Evolutionary conservation across 495 filamentous ascomycete genomes (phyloP).

Genomic region (Penicillium cosmopolitanum): DNA sequence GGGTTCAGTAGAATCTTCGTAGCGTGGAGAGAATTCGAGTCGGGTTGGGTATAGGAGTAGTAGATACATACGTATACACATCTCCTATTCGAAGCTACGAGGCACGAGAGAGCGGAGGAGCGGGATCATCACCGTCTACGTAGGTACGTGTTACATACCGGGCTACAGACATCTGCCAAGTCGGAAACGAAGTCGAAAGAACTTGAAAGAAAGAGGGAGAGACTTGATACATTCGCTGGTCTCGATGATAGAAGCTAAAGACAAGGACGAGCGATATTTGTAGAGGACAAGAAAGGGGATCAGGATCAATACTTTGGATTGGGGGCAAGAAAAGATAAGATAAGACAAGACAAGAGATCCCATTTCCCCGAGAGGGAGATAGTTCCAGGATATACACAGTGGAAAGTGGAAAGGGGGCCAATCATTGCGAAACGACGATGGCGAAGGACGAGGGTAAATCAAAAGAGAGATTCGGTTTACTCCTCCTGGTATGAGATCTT

Average conservation of each 20-base stretch:
- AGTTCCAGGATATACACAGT: not conserved
- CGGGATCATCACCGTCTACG: no score
- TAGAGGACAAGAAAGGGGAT: not conserved
- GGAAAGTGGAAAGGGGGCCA: not conserved
- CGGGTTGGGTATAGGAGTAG: no score
- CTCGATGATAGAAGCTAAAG: not conserved
- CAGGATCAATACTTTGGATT: not conserved
- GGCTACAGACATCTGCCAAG: not conserved
- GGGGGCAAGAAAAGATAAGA: no score
- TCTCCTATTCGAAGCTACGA: no score
- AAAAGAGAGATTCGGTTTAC: slow-evolving; percentile 27
- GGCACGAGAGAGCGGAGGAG: no score
- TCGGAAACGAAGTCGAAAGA: not conserved
- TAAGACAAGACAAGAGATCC: no score
- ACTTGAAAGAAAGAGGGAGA: not conserved
- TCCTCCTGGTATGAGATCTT: slow-evolving; percentile 98
- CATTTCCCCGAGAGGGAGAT: no score
- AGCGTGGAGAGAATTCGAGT: no score
- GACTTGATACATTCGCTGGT: not conserved
- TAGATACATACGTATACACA: no score
- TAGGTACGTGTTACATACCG: no score
- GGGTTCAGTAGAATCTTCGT: no score
- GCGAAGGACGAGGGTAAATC: no score
- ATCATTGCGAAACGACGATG: not conserved
- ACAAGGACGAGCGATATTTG: not conserved